phyloP scores from a whole-genome alignment of 164 flowering plant genomes.

The Amborella trichopoda region DNA sequence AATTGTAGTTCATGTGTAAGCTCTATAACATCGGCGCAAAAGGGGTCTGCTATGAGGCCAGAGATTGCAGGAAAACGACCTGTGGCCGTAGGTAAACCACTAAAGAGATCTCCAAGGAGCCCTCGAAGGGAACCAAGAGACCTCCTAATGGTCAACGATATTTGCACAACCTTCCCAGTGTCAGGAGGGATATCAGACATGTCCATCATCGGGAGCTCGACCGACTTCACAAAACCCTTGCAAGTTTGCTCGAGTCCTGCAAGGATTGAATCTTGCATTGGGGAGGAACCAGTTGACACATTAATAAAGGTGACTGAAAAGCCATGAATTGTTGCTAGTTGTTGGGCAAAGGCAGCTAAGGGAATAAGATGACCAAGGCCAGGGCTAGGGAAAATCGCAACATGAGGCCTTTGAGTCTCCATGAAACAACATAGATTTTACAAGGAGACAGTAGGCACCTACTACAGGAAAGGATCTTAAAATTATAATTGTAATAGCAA shows the following conservation, averaged over 20 bases:
- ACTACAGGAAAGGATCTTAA: too few relatives aligned
- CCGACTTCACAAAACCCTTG: constrained; percentile 1
- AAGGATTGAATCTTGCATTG: constrained; percentile 3
- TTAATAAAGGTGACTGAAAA: constrained; percentile 21
- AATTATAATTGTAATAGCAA: too few relatives aligned
- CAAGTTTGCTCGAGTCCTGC: constrained; percentile 10
- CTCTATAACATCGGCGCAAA: constrained; percentile 24
- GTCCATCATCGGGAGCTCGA: background rate
- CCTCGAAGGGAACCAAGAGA: constrained; percentile 25
- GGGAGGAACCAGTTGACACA: constrained; percentile 13
- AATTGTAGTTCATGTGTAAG: constrained; percentile 21
- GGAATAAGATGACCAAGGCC: constrained; percentile 48
- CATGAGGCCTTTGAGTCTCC: constrained; percentile 10
- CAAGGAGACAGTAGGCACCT: too few relatives aligned
- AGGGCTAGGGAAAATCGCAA: constrained; percentile 22
- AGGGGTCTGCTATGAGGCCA: constrained; percentile 29
- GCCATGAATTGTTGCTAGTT: constrained; percentile 11
- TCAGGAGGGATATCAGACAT: constrained; percentile 1
- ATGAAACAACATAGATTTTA: too few relatives aligned
- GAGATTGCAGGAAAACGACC: background rate
- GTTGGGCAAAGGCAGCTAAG: constrained; percentile 25
- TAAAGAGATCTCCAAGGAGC: too few relatives aligned
- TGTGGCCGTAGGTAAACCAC: too few relatives aligned
- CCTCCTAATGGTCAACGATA: constrained; percentile 17
- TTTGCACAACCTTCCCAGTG: constrained; percentile 15